These are phyloP conservation scores for Aspergillus brunneoviolaceus DNA, from an alignment of 2,329 filamentous ascomycete species.

Conservation along the genomic window DNA sequence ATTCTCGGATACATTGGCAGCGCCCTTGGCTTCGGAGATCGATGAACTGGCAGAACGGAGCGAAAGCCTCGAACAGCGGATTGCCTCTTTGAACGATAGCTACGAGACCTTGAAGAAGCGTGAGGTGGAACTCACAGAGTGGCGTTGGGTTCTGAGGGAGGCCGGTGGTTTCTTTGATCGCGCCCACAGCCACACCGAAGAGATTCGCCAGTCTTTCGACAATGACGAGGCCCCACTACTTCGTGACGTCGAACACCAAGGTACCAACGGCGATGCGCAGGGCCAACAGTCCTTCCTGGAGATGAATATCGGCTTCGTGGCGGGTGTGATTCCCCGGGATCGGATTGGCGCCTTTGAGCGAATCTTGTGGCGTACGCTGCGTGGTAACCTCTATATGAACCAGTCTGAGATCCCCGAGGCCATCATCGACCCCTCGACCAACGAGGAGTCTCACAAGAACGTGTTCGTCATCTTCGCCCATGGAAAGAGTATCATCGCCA, in stretches of 20 bases:
- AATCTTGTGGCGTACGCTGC: constrained; percentile 94
- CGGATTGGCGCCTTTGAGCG: constrained; percentile 94
- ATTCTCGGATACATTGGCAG: constrained; percentile 80
- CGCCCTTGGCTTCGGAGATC: constrained; percentile 90
- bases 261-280: constrained; percentile 61
- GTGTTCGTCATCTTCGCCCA: constrained; percentile 99
- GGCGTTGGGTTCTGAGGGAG: constrained; percentile 96
- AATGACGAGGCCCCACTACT: constrained; percentile 92
- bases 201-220: constrained; percentile 83
- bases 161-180: constrained; percentile 97
- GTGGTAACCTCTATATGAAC: constrained; percentile 99
- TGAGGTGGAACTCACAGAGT: constrained; percentile 94
- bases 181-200: constrained; percentile 92
- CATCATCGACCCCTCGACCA: constrained; percentile 86
- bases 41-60: constrained; percentile 92
- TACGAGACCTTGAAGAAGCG: constrained; percentile 98
- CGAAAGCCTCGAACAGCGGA: constrained; percentile 86
- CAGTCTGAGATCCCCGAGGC: constrained; percentile 96
- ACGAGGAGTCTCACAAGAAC: constrained; percentile 92
- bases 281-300: constrained; percentile 86
- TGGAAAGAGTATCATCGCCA: constrained; percentile 95
- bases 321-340: constrained; percentile 90
- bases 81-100: constrained; percentile 91
- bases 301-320: constrained; percentile 98
- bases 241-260: constrained; percentile 85